Conservation (phyloP, 805 yeast species). For the Candida peoriensis region DNA sequence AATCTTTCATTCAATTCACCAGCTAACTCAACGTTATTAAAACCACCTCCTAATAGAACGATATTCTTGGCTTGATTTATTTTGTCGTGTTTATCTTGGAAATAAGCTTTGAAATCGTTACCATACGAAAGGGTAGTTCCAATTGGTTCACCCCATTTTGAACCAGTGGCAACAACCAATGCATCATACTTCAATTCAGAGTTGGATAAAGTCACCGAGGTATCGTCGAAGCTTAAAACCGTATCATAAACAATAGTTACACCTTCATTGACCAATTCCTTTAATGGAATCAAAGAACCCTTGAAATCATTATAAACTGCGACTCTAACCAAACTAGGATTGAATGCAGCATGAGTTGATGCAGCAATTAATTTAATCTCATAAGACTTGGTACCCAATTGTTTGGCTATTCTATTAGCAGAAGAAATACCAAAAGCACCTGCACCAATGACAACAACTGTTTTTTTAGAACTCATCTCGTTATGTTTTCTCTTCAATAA, state of each 20-base stretch:
- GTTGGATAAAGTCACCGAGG: conserved; percentile 11
- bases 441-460: conserved; percentile 20
- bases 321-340: conserved; percentile 16
- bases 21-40: conserved; percentile 24
- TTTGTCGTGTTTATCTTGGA: conserved; percentile 9
- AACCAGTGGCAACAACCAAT: conserved; percentile 28
- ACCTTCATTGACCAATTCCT: conserved; percentile 13
- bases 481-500: not conserved
- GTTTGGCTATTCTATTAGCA: conserved; percentile 17
- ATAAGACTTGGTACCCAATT: not conserved
- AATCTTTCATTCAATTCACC: conserved; percentile 24
- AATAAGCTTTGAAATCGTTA: conserved; percentile 12
- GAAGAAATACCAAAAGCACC: conserved; percentile 20
- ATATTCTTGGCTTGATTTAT: conserved; percentile 22
- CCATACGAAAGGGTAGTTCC: conserved; percentile 13
- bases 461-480: conserved; percentile 1
- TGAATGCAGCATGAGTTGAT: conserved; percentile 12
- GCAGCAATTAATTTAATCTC: conserved; percentile 14
- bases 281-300: conserved; percentile 15
- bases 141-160: conserved; percentile 26
- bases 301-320: conserved; percentile 15
- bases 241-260: conserved; percentile 21
- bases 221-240: conserved; percentile 16
- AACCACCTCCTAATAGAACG: conserved; percentile 28
- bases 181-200: conserved; percentile 18